These are phyloP conservation scores for Fusarium heterosporum DNA, from an alignment of 2,329 filamentous ascomycete genomes.

Conservation along the genomic window DNA sequence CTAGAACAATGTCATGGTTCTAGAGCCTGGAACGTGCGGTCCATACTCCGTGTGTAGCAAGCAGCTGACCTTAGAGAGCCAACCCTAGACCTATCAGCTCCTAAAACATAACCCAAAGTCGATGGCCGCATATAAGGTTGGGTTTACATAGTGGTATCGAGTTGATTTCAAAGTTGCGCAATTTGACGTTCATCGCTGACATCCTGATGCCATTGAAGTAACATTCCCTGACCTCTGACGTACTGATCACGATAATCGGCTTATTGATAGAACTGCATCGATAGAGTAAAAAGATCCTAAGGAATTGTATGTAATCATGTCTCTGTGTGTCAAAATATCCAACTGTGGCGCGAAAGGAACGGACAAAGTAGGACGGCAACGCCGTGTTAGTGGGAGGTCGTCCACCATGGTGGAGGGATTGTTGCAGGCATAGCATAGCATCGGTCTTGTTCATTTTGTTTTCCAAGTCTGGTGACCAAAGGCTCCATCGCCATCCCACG, in stretches of 20 bases:
- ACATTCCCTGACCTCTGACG: neutral
- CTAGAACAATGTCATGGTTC: constrained; percentile 35
- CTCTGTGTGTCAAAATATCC: constrained; percentile 7
- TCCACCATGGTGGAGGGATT: constrained; percentile 23
- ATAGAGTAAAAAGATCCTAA: constrained; percentile 19
- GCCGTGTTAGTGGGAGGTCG: constrained; percentile 11
- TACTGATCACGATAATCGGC: constrained; percentile 7
- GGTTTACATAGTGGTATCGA: neutral
- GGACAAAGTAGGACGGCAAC: constrained; percentile 10
- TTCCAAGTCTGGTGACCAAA: constrained; percentile 45
- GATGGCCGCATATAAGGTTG: neutral
- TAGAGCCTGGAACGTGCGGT: constrained; percentile 14
- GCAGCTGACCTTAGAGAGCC: constrained; percentile 18
- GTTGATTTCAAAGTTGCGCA: constrained; percentile 9
- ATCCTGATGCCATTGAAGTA: neutral
- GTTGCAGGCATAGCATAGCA: constrained; percentile 15
- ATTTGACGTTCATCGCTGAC: neutral
- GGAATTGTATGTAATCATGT: constrained; percentile 13
- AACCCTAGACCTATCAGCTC: constrained; percentile 6
- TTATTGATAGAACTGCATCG: neutral
- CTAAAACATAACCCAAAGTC: constrained; percentile 8
- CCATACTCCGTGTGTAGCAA: constrained; percentile 10
- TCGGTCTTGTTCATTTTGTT: constrained; percentile 21
- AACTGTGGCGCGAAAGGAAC: constrained; percentile 21
- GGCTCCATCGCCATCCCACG: constrained; percentile 43